Conservation (phyloP, 2,329 filamentous ascomycete genomes). For the Calonectria hawksworthii region DNA sequence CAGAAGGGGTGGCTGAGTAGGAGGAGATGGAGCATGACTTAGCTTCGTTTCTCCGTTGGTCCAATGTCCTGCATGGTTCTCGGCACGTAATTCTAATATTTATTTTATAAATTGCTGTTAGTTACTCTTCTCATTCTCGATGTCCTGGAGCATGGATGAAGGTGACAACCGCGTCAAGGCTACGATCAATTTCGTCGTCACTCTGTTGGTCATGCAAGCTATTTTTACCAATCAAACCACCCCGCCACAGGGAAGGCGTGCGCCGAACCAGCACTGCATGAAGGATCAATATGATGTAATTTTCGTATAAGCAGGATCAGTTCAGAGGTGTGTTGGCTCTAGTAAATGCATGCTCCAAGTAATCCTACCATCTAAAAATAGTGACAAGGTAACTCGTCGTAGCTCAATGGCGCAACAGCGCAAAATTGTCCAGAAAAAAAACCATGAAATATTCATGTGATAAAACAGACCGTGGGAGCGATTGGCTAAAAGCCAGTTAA, state of each 20-base stretch:
- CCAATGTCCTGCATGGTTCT: too few species aligned
- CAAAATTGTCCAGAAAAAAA: not conserved
- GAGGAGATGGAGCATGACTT: too few species aligned
- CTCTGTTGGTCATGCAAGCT: not conserved
- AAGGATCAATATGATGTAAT: not conserved
- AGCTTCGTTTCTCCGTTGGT: not conserved
- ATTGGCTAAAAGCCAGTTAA: too few species aligned
- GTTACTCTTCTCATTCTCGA: not conserved
- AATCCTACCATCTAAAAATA: not conserved
- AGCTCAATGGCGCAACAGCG: not conserved
- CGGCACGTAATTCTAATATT: not conserved
- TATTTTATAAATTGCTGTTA: not conserved
- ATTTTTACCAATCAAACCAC: not conserved
- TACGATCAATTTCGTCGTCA: not conserved
- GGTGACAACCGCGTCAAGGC: not conserved
- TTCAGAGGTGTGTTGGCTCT: not conserved
- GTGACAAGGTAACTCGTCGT: not conserved
- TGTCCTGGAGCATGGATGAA: not conserved
- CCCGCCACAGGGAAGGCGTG: not conserved
- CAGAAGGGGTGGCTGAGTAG: not conserved
- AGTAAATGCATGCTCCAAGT: not conserved
- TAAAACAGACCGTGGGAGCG: not conserved
- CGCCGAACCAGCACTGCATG: not conserved
- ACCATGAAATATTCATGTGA: not conserved
- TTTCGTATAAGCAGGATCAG: not conserved